Evolutionary conservation across 257 asterid species (phyloP), one percentile per base, ranked within the genome.

Genomic region (Mentha longifolia): DNA sequence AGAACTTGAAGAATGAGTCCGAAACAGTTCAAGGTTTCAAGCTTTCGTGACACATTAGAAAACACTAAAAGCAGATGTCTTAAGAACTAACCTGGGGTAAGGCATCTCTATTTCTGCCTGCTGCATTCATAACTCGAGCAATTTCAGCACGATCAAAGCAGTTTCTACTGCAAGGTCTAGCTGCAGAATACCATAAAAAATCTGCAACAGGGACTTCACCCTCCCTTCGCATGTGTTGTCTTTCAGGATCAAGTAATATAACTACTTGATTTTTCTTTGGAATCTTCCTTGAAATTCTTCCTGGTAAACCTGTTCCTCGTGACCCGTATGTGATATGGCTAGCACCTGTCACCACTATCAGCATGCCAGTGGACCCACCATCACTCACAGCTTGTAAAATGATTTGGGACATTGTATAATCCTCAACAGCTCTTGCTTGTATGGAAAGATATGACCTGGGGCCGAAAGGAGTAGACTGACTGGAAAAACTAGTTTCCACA

Each of bases 121-220:
- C 97, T 22, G 97, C 99, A 86, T 89, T 91, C 99, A 94, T 91
- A 54, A 94, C 97, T 69, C 99, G 80, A 50, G 99, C 97, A 76
- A 94, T 91, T 76, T 94, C 99, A 79, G 96, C 99, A 74, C 99
- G 96, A 72, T 94, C 99, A 73, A 89, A 91, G 82, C 99, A 94
- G 74, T 94, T 94, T 76, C 97, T 80, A 75, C 80, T 94, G 88
- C 99, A 94, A 57, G 95, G 95, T 71, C 90, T 83, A 52, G 97
- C 99, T 14, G 85, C 97, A 54, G 99, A 94, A 74, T 94, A 94
- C 99, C 99, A 94, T 85, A 94, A 84, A 73, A 91, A 89, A 86
- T 94, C 97, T 69, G 99, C 97, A 70, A 91, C 84, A 16, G 99
- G 97, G 65, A 85, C 86, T 75, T 94, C 99, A 59, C 99, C 99